These are phyloP conservation scores for Stagonosporopsis chrysanthemi DNA, from an alignment of 2,329 filamentous ascomycete species.

Conservation along the genomic window DNA sequence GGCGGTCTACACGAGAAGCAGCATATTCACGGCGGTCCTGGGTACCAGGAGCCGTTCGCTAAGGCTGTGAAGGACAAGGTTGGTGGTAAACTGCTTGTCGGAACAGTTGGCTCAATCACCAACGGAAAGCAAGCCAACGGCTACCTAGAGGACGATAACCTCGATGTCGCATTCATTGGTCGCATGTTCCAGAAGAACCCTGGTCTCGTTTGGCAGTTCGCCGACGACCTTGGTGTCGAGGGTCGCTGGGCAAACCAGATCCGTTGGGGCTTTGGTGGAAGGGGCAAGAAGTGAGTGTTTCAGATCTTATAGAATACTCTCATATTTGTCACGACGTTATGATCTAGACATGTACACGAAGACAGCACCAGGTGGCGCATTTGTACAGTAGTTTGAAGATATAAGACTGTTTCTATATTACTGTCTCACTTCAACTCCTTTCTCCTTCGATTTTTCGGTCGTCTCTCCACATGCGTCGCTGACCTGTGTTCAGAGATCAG, in stretches of 20 bases:
- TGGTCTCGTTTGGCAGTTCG: constrained; percentile 76
- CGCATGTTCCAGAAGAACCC: constrained; percentile 84
- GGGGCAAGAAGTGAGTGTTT: constrained; percentile 51
- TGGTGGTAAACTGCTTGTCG: constrained; percentile 74
- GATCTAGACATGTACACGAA: constrained; percentile 1
- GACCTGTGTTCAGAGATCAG: constrained; percentile 23
- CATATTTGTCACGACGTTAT: not conserved
- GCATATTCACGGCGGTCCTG: constrained; percentile 67
- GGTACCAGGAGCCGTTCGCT: constrained; percentile 78
- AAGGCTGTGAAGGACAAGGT: constrained; percentile 75
- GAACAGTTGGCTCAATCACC: constrained; percentile 77
- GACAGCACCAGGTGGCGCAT: not conserved
- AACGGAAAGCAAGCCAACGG: constrained; percentile 69
- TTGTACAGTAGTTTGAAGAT: not conserved
- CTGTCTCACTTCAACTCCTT: not conserved
- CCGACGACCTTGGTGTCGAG: constrained; percentile 73
- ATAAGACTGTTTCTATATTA: not conserved
- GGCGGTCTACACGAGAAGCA: constrained; percentile 73
- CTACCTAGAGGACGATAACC: constrained; percentile 41
- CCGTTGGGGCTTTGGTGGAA: constrained; percentile 64
- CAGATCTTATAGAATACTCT: not conserved
- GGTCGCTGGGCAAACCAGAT: constrained; percentile 78
- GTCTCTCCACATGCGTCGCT: constrained; percentile 5
- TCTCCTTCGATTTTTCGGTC: not conserved
- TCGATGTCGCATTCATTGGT: constrained; percentile 77